These are phyloP conservation scores for Rhizopus microsporus DNA, from an alignment of 371 early-diverging fungal genomes.

Conservation along the genomic window DNA sequence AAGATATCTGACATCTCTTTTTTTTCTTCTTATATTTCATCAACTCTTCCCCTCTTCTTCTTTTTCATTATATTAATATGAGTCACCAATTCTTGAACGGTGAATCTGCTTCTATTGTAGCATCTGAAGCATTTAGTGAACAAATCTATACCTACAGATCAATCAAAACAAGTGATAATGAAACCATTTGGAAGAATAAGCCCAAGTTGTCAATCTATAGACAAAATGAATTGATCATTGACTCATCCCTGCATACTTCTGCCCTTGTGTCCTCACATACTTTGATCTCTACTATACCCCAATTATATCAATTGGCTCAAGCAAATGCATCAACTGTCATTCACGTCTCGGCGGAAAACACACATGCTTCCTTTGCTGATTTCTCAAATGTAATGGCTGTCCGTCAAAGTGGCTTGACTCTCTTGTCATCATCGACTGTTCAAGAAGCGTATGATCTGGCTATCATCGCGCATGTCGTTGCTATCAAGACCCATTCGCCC, in stretches of 20 bases:
- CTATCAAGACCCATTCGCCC: slow-evolving; percentile 60
- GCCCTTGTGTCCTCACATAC: slow-evolving; percentile 55
- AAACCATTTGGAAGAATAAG: slow-evolving; percentile 23
- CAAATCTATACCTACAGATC: slow-evolving; percentile 63
- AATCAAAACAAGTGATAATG: not conserved
- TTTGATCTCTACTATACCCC: slow-evolving; percentile 66
- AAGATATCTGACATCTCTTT: slow-evolving; percentile 3
- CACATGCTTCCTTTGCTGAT: slow-evolving; percentile 40
- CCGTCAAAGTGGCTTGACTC: slow-evolving; percentile 73
- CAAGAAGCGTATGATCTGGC: slow-evolving; percentile 77
- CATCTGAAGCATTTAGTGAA: slow-evolving; percentile 72
- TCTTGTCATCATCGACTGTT: slow-evolving; percentile 69
- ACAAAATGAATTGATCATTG: slow-evolving; percentile 11
- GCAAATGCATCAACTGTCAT: slow-evolving; percentile 55
- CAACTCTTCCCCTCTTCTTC: not conserved
- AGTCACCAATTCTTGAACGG: slow-evolving; percentile 42
- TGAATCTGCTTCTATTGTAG: slow-evolving; percentile 64
- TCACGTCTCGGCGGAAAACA: slow-evolving; percentile 53
- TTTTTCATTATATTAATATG: slow-evolving; percentile 14
- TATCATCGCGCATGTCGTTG: slow-evolving; percentile 61
- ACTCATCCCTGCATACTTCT: slow-evolving; percentile 26
- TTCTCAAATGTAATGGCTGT: slow-evolving; percentile 73
- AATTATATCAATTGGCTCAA: slow-evolving; percentile 60
- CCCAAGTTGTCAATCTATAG: slow-evolving; percentile 22
- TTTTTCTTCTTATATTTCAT: slow-evolving; percentile 4